Conservation (phyloP, 768 basidiomycete genomes). For the Pholiota molesta region DNA sequence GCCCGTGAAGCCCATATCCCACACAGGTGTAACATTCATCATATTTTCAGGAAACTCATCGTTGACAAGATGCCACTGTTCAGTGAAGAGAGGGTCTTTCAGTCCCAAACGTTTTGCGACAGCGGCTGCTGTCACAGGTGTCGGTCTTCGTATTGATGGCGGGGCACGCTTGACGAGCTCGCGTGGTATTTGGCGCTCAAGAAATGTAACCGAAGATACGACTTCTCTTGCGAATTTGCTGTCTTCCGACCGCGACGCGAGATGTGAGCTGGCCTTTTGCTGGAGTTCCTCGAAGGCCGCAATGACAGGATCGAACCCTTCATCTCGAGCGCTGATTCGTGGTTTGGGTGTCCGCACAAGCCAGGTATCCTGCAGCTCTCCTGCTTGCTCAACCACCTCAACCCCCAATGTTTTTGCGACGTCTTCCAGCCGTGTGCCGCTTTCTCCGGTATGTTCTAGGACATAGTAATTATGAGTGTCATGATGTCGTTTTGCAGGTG, state of each 20-base stretch:
- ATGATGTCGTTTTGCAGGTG: conserved; percentile 56
- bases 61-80: conserved; percentile 96
- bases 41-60: conserved; percentile 75
- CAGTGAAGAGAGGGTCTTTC: conserved; percentile 76
- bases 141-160: conserved; percentile 46
- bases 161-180: conserved; percentile 76
- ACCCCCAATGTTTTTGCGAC: conserved; percentile 66
- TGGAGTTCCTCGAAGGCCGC: conserved; percentile 50
- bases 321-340: conserved; percentile 32
- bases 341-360: conserved; percentile 66
- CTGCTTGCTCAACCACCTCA: conserved; percentile 85
- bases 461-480: conserved; percentile 81
- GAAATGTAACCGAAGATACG: conserved; percentile 55
- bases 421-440: conserved; percentile 56
- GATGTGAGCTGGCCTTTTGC: conserved; percentile 29
- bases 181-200: conserved; percentile 63
- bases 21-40: conserved; percentile 90
- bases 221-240: conserved; percentile 40
- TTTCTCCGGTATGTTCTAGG: conserved; percentile 51
- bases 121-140: conserved; percentile 39
- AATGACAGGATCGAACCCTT: conserved; percentile 49
- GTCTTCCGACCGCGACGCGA: conserved; percentile 46
- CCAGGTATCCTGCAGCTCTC: conserved; percentile 82
- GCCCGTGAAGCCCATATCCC: conserved; percentile 90
- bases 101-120: conserved; percentile 65